Percentiles rank a stretch among this genome's conserved stretches.
Evolutionary conservation across 495 filamentous ascomycete genomes (phyloP).

Genomic region (Pyrenula massariospora): DNA sequence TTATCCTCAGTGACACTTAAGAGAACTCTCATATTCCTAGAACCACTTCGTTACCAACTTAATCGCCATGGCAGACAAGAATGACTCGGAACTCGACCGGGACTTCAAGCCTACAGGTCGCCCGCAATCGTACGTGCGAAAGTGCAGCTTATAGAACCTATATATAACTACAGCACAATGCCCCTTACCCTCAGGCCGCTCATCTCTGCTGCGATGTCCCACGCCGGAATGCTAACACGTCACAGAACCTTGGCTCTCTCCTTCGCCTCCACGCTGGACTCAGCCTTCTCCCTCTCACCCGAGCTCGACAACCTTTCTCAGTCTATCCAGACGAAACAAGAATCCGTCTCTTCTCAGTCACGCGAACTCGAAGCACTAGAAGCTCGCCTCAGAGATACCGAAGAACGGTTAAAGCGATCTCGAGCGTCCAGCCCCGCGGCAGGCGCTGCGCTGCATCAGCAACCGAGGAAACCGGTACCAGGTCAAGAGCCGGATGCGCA

Average conservation of each 20-base stretch:
- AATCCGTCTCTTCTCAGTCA: slow-evolving; percentile 58
- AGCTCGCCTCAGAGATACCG: slow-evolving; percentile 70
- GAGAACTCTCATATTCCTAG: too few species aligned
- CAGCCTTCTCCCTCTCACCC: slow-evolving; percentile 77
- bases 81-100: background rate
- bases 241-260: slow-evolving; percentile 73
- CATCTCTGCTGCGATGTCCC: too few species aligned
- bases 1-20: too few species aligned
- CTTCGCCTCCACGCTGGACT: slow-evolving; percentile 78
- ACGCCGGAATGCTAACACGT: slow-evolving; percentile 5
- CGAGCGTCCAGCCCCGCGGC: slow-evolving; percentile 3
- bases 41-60: too few species aligned
- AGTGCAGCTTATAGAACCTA: too few species aligned
- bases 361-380: slow-evolving; percentile 80
- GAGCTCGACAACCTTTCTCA: slow-evolving; percentile 64
- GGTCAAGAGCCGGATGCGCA: background rate
- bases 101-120: background rate
- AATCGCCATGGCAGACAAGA: background rate
- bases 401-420: slow-evolving; percentile 57
- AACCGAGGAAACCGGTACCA: background rate
- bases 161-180: too few species aligned
- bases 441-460: background rate
- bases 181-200: too few species aligned
- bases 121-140: background rate
- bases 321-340: slow-evolving; percentile 75